These are phyloP conservation scores for Phaseolus coccineus DNA, from an alignment of 331 rosid species.

Conservation along the genomic window DNA sequence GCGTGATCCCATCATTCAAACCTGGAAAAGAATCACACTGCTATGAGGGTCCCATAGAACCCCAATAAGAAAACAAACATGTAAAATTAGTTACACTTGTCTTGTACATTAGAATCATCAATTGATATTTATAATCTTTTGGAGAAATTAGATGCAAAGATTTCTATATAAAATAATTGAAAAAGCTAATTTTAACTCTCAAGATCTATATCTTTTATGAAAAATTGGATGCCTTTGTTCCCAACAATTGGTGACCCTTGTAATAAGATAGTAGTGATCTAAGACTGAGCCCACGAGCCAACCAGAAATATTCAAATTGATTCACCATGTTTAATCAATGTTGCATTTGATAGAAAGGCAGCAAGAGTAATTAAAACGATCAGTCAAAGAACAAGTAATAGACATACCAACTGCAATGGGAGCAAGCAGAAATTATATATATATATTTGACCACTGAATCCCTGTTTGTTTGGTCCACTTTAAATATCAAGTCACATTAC, in stretches of 20 bases:
- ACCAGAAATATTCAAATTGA: not conserved
- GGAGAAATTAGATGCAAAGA: no score
- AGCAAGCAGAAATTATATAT: not conserved
- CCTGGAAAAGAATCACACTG: no score
- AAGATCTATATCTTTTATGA: no score
- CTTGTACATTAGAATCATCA: no score
- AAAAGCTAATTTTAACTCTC: no score
- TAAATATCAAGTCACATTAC: conserved; percentile 2
- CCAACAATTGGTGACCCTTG: not conserved
- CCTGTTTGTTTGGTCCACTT: not conserved
- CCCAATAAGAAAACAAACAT: no score
- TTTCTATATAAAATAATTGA: no score
- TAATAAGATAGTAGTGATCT: not conserved
- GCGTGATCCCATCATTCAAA: no score
- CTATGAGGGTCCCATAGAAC: no score
- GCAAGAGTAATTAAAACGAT: not conserved
- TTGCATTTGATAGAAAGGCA: not conserved
- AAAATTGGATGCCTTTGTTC: not conserved
- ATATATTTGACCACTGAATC: not conserved
- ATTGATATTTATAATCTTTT: no score
- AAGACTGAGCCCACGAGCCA: not conserved
- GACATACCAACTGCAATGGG: not conserved
- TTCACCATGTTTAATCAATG: not conserved
- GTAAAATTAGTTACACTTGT: no score
- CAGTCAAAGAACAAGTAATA: not conserved